A percentile compares a stretch with the other conserved stretches of the same genome.
These are phyloP conservation scores for Peniophora sp. DNA, from an alignment of 1,284 basidiomycete species.

Conservation along the genomic window DNA sequence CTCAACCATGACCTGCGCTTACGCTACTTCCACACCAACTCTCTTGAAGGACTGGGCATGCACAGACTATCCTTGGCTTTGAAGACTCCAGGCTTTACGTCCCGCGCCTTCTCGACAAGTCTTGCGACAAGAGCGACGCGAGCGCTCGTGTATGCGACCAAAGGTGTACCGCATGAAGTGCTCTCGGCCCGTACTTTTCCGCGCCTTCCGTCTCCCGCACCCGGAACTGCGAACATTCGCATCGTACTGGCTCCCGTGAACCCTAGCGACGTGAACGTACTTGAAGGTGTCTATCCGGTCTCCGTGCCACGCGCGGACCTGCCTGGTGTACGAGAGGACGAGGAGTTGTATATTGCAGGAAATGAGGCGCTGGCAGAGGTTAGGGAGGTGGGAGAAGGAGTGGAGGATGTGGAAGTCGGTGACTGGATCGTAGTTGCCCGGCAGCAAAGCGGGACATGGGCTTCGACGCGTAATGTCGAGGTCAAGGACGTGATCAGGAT, in stretches of 20 bases:
- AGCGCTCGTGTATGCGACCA: slow-evolving; percentile 55
- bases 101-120: slow-evolving; percentile 9
- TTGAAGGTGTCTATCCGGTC: slow-evolving; percentile 76
- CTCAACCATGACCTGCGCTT: neutral
- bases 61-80: neutral
- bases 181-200: slow-evolving; percentile 47
- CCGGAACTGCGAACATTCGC: slow-evolving; percentile 53
- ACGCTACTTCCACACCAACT: neutral
- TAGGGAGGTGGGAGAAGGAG: slow-evolving; percentile 43
- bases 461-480: slow-evolving; percentile 48
- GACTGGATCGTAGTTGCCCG: slow-evolving; percentile 74
- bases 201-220: slow-evolving; percentile 41
- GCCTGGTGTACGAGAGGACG: slow-evolving; percentile 20
- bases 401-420: slow-evolving; percentile 33
- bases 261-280: slow-evolving; percentile 74
- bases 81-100: too few relatives aligned
- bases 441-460: slow-evolving; percentile 73
- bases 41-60: neutral
- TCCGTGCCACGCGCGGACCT: slow-evolving; percentile 41
- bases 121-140: slow-evolving; percentile 29
- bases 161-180: slow-evolving; percentile 54
- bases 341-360: slow-evolving; percentile 54
- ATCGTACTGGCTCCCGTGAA: slow-evolving; percentile 77
- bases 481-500: slow-evolving; percentile 55
- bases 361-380: slow-evolving; percentile 78